These are phyloP conservation scores for Amanita subjunquillea DNA, from an alignment of 768 basidiomycete species.

Conservation along the genomic window DNA sequence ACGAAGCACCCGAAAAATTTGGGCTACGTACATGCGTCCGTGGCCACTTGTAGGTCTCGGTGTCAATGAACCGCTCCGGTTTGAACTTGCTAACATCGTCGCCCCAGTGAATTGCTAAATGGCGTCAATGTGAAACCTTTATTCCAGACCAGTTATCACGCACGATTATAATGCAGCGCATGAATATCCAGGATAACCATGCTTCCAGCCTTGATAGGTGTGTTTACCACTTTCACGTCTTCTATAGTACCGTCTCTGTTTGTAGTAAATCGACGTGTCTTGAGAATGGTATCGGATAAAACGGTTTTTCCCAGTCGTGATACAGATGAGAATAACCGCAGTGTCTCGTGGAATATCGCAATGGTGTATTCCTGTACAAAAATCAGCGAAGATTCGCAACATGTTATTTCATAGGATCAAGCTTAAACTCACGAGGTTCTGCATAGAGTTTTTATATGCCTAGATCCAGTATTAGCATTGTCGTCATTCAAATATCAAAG, in stretches of 20 bases:
- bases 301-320: conserved; percentile 25
- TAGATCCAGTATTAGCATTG: conserved; percentile 8
- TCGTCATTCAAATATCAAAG: neutral
- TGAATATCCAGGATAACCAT: conserved; percentile 28
- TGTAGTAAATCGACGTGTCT: conserved; percentile 21
- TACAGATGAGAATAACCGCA: conserved; percentile 31
- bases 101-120: conserved; percentile 40
- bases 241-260: conserved; percentile 14
- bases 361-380: conserved; percentile 27
- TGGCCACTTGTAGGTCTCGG: conserved; percentile 38
- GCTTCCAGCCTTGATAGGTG: conserved; percentile 29
- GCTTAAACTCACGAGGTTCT: conserved; percentile 21
- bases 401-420: neutral
- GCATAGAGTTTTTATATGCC: conserved; percentile 29
- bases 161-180: conserved; percentile 36
- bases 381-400: neutral
- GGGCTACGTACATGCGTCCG: conserved; percentile 37
- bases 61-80: conserved; percentile 42
- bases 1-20: neutral
- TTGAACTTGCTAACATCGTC: conserved; percentile 31
- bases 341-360: conserved; percentile 34
- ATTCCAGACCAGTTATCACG: conserved; percentile 7
- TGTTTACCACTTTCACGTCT: conserved; percentile 18
- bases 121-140: neutral
- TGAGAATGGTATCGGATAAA: conserved; percentile 22